Percentiles rank a stretch among this genome's conserved stretches.
These are phyloP conservation scores for Mesembryanthemum crystallinum DNA, from an alignment of 148 eudicot species.

Conservation along the genomic window DNA sequence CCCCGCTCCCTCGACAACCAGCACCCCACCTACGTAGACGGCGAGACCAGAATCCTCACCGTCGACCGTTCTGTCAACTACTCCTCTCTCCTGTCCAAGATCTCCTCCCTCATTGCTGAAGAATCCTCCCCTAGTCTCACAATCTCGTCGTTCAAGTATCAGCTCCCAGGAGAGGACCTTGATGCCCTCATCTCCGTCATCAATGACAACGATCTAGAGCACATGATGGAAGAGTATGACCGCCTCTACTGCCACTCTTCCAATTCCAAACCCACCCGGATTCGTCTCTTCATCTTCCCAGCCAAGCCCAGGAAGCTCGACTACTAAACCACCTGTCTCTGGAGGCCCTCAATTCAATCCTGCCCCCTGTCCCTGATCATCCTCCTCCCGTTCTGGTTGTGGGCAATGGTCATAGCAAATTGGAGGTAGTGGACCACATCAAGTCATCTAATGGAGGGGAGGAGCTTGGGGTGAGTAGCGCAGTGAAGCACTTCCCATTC, in stretches of 20 bases:
- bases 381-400: too few species aligned
- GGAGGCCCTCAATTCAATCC: too few species aligned
- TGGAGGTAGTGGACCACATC: too few species aligned
- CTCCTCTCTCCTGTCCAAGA: constrained; percentile 34
- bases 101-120: constrained; percentile 31
- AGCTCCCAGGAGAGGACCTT: constrained; percentile 81
- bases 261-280: constrained; percentile 61
- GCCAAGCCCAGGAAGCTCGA: too few species aligned
- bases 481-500: too few species aligned
- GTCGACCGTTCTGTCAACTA: constrained; percentile 61
- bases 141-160: constrained; percentile 56
- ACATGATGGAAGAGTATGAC: constrained; percentile 91
- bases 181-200: constrained; percentile 86
- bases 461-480: too few species aligned
- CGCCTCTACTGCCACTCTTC: constrained; percentile 51
- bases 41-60: constrained; percentile 76
- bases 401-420: too few species aligned
- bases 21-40: constrained; percentile 67
- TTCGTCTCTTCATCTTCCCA: too few species aligned
- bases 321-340: too few species aligned
- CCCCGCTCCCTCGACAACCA: constrained; percentile 78
- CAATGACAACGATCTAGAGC: constrained; percentile 83
- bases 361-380: too few species aligned
- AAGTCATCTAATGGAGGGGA: too few species aligned
- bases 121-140: constrained; percentile 10